Base-by-base conservation (phyloP, 2,329 filamentous ascomycete species). In the Orbilia quercus region DNA sequence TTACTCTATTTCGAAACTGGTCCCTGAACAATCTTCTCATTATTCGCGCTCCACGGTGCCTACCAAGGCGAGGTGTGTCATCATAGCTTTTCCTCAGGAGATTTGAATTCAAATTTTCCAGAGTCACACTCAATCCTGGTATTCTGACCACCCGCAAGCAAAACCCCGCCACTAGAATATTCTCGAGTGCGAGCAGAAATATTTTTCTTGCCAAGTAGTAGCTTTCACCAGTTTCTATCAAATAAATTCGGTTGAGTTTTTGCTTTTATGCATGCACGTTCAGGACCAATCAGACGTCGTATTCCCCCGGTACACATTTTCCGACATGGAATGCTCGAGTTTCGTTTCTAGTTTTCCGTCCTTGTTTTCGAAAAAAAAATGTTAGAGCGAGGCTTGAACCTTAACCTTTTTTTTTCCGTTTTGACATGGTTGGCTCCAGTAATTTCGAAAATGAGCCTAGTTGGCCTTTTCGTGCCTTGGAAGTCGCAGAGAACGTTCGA, bases 301-400 rank as follows among this genome's bases (percentile, higher is more conserved):
- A 14, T 9, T 7, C 44, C 16, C 48, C 66, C 66, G 51, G 51
- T 9, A 36, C 38, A 44, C 25, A 23, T 63, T 57, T 63, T 53
- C 66, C 58, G 58, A 14, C 31, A 53, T 44, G 59, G 55, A 54
- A 23, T 14, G 36, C 22, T 18, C 42, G 22, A 18, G n/a, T 31
- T 45, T 28, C 44, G 6, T 25, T 40, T 25, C 25, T 58, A 11
- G 22, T 18, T 44, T 59, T 44, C 53, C 16, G 40, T 54, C 22
- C 42, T 51, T 45, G 18, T n/a, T 40, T 65, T 40, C 31, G 1
- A 2, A n/a, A 7, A n/a, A 38, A 23, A 63, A 63, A 53, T 42
- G 58, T 45, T 54, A 51, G 44, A 58, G 38, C 53, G 53, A 59
- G 54, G 54, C 54, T 67, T 67, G 45, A 67, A 53, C 45, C 38